A percentile compares a stretch with the other conserved stretches of the same genome.
Conservation (phyloP, 345 rosid genomes). For the Dipteronia dyeriana region DNA sequence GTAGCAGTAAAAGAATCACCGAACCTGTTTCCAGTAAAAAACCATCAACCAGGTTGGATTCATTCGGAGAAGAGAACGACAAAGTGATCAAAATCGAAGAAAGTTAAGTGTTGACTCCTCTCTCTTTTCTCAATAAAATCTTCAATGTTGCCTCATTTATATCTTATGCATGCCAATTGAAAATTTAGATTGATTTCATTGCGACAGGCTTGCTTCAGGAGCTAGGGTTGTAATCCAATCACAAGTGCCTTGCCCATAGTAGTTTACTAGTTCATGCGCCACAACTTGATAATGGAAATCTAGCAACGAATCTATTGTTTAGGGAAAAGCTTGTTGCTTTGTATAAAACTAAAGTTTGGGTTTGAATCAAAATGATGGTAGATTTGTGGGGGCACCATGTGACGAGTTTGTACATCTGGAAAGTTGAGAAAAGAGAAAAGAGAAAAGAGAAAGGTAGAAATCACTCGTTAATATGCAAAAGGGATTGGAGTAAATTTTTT, state of each 20-base stretch:
- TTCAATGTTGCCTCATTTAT: not conserved
- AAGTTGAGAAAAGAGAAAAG: conserved; percentile 15
- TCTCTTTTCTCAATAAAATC: not conserved
- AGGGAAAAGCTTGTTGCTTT: conserved; percentile 5
- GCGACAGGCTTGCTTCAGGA: conserved; percentile 97
- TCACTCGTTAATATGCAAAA: conserved; percentile 17
- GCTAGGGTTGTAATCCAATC: conserved; percentile 95
- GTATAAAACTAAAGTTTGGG: conserved; percentile 18
- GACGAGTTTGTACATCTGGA: conserved; percentile 37
- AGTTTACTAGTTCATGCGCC: not conserved
- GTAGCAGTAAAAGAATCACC: conserved; percentile 57
- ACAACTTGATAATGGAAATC: not conserved
- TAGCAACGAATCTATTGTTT: not conserved
- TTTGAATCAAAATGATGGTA: conserved; percentile 37
- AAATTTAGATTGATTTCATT: conserved; percentile 13
- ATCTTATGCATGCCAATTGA: not conserved
- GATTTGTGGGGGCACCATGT: conserved; percentile 27
- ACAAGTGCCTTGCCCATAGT: conserved; percentile 35
- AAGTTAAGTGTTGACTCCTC: conserved; percentile 63
- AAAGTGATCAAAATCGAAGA: conserved; percentile 81
- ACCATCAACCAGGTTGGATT: conserved; percentile 50
- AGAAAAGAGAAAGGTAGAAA: conserved; percentile 26
- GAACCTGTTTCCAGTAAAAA: conserved; percentile 42
- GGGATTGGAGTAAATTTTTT: conserved; percentile 12
- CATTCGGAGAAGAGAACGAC: conserved; percentile 65